Conservation (phyloP, 768 basidiomycete genomes). For the Lactarius sp. region DNA sequence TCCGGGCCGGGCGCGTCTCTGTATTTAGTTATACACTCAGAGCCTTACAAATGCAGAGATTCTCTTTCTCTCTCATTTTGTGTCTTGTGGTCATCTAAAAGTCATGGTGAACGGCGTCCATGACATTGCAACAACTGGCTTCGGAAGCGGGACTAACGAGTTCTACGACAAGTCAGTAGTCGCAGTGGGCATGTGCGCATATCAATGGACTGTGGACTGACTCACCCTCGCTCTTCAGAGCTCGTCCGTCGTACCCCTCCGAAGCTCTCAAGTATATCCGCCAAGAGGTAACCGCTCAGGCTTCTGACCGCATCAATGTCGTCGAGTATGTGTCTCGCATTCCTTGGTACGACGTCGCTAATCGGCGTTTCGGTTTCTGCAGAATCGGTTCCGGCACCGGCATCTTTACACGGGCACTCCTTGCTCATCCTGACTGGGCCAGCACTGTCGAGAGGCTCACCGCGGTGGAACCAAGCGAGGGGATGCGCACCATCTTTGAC, state of each 20-base stretch:
- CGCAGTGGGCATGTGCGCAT: not conserved
- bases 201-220: not conserved
- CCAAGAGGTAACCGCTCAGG: constrained; percentile 34
- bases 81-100: too few relatives aligned
- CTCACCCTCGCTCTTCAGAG: constrained; percentile 39
- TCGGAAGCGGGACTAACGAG: constrained; percentile 77
- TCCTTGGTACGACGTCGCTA: too few relatives aligned
- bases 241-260: constrained; percentile 77
- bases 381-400: constrained; percentile 86
- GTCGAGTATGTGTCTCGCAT: constrained; percentile 52
- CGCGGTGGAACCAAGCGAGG: constrained; percentile 80
- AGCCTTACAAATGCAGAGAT: too few relatives aligned
- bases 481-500: constrained; percentile 75
- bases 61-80: too few relatives aligned
- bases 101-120: constrained; percentile 42
- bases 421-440: constrained; percentile 57
- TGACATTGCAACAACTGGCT: constrained; percentile 63
- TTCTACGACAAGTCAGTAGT: constrained; percentile 62
- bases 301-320: constrained; percentile 46
- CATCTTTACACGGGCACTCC: constrained; percentile 79
- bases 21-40: too few relatives aligned
- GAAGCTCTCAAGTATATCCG: constrained; percentile 59
- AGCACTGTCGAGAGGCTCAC: constrained; percentile 47
- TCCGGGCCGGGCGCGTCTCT: too few relatives aligned
- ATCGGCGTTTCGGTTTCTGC: constrained; percentile 7